phyloP scores from a whole-genome alignment of 108 stramenopile species.

The Fragilaria radians region DNA sequence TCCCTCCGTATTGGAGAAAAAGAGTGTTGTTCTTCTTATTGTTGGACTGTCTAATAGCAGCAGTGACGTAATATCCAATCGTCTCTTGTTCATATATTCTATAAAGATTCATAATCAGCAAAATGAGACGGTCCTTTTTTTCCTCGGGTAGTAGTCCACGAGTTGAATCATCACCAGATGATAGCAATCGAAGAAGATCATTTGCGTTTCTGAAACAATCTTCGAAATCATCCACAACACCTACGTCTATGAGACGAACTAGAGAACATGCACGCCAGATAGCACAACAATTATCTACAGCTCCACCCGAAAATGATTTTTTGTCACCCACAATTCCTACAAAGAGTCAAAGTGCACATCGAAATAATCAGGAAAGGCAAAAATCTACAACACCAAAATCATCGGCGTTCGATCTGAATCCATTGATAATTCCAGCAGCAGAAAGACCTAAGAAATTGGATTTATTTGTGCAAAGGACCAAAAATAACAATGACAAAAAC shows the following conservation, averaged over 20 bases:
- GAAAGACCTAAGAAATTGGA: background rate
- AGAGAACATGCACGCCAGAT: conserved; percentile 5
- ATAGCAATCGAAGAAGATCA: background rate
- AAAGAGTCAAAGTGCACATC: background rate
- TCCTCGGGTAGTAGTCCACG: too few relatives aligned
- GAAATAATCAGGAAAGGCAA: background rate
- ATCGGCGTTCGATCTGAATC: background rate
- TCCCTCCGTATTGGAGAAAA: too few relatives aligned
- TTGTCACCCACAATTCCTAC: conserved; percentile 3
- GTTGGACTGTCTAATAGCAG: too few relatives aligned
- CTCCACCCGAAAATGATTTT: background rate
- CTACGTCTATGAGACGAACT: conserved; percentile 3
- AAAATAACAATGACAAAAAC: background rate
- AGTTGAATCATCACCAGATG: too few relatives aligned
- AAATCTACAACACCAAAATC: background rate
- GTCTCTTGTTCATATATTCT: too few relatives aligned
- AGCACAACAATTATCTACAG: conserved; percentile 3
- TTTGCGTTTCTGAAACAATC: conserved; percentile 5
- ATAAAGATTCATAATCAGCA: too few relatives aligned
- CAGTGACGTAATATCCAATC: too few relatives aligned
- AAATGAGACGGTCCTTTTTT: too few relatives aligned
- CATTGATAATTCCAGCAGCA: background rate
- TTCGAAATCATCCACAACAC: background rate
- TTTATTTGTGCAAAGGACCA: background rate
- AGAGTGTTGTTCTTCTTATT: too few relatives aligned